Evolutionary conservation across 345 rosid genomes (phyloP).

Genomic region (Ceriops tagal): DNA sequence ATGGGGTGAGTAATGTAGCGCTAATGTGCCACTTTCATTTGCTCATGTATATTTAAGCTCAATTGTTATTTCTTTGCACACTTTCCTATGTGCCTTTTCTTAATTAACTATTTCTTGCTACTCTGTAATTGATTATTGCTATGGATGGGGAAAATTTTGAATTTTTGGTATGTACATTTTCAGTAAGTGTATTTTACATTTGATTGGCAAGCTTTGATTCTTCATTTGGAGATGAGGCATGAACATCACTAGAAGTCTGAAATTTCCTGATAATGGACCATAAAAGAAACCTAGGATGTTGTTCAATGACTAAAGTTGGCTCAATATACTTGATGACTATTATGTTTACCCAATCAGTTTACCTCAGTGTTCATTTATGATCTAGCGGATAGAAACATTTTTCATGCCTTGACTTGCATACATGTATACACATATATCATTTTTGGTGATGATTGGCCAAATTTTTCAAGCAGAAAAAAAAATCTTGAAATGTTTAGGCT

Average conservation of each 20-base stretch:
- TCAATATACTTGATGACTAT: too few species aligned
- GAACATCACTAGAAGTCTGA: neutral
- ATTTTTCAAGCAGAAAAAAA: neutral
- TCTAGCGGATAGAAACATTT: neutral
- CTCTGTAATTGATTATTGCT: neutral
- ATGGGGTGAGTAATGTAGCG: constrained; percentile 58
- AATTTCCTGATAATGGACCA: neutral
- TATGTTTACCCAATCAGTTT: too few species aligned
- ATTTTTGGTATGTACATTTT: neutral
- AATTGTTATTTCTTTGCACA: neutral
- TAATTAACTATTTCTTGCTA: neutral
- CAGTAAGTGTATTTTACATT: neutral
- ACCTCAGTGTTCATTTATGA: neutral
- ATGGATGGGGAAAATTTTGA: neutral
- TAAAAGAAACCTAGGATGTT: too few species aligned
- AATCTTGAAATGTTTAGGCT: neutral
- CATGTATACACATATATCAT: neutral
- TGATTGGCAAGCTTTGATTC: neutral
- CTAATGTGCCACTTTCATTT: neutral
- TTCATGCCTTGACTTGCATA: neutral
- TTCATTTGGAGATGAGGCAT: constrained; percentile 5
- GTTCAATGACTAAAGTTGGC: too few species aligned
- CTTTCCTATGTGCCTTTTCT: neutral
- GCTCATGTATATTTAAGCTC: constrained; percentile 1
- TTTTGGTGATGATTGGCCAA: neutral